These are phyloP conservation scores for Pharus latifolius DNA, from an alignment of 176 grass and related monocot species.

Conservation along the genomic window DNA sequence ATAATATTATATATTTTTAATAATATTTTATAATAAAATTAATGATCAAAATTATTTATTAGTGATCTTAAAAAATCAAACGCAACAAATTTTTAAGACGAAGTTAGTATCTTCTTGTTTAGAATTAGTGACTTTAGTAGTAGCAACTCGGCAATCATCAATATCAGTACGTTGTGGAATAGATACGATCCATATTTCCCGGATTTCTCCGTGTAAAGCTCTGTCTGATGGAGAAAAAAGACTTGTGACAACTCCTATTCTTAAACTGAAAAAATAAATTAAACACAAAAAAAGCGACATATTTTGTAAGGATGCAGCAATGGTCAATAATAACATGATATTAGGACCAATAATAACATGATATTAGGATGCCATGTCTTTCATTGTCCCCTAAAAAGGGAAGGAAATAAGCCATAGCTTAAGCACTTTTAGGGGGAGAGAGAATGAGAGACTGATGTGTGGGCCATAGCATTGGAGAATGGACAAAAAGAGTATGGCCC, in stretches of 20 bases:
- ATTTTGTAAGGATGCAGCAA: background rate
- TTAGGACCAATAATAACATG: conserved; percentile 10
- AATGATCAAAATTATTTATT: no score
- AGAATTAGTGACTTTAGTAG: background rate
- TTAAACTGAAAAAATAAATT: no score
- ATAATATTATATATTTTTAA: no score
- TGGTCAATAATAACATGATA: conserved; percentile 6
- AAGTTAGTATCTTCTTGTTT: background rate
- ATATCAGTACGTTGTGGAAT: background rate
- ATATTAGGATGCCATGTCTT: no score
- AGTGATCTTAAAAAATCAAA: no score
- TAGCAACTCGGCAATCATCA: background rate
- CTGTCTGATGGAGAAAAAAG: no score
- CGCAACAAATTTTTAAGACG: no score
- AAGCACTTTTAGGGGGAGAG: background rate
- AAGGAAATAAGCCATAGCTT: background rate
- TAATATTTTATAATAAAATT: no score
- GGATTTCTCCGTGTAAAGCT: background rate
- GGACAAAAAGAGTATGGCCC: background rate
- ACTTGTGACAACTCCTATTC: no score
- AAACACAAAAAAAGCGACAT: background rate
- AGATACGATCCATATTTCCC: conserved; percentile 9
- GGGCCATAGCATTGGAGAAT: background rate
- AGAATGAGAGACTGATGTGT: background rate
- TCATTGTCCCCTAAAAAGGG: background rate